A percentile compares a stretch with the other conserved stretches of the same genome.
Evolutionary conservation across 345 rosid species (phyloP).

Genomic region (Euclidium syriacum): DNA sequence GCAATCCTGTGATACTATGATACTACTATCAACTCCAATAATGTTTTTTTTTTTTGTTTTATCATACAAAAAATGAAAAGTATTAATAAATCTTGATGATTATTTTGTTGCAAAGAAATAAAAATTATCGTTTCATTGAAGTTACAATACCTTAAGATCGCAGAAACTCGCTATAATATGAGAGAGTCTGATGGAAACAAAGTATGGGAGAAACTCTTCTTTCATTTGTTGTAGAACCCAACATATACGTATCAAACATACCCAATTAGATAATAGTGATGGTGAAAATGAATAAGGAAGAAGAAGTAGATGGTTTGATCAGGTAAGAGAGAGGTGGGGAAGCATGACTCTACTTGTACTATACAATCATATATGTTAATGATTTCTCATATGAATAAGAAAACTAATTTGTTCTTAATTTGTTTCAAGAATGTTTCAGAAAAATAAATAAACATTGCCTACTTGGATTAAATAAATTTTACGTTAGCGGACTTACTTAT

Average conservation of each 20-base stretch:
- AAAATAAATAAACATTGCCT: conserved; percentile 1
- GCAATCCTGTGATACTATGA: too few relatives aligned
- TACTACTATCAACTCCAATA: too few relatives aligned
- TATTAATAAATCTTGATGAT: too few relatives aligned
- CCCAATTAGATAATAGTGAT: neutral
- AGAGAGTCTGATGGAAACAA: neutral
- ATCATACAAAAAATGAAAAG: too few relatives aligned
- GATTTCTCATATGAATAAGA: neutral
- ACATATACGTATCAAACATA: neutral
- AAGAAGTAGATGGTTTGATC: conserved; percentile 14
- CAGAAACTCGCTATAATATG: neutral
- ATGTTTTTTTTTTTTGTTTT: too few relatives aligned
- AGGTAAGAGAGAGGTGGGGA: conserved; percentile 20
- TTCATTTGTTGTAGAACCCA: conserved; percentile 10
- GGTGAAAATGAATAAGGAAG: conserved; percentile 12
- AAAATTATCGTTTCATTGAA: neutral
- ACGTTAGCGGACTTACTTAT: too few relatives aligned
- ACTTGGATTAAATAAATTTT: neutral
- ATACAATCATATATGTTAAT: conserved; percentile 9
- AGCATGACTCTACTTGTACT: conserved; percentile 25
- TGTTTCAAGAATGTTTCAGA: neutral
- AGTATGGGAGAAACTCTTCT: neutral
- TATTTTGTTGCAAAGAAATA: too few relatives aligned
- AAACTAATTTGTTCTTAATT: neutral
- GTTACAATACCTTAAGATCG: conserved; percentile 1